phyloP scores from a whole-genome alignment of 495 filamentous ascomycete genomes.

The Oidiodendron maius region DNA sequence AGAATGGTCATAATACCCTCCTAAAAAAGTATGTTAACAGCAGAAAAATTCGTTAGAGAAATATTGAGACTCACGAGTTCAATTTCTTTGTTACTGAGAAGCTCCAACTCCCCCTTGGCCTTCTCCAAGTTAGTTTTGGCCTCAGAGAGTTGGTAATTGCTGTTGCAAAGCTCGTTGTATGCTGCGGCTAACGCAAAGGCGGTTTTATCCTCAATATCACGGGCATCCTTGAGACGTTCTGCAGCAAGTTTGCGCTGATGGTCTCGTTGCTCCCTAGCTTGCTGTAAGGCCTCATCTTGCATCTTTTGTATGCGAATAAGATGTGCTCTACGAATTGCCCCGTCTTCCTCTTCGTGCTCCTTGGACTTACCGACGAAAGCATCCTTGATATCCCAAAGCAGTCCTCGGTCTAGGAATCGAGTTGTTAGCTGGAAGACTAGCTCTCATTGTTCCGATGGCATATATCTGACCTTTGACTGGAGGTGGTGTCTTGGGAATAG shows the following conservation, averaged over 20 bases:
- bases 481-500: not conserved
- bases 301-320: not conserved
- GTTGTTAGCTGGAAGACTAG: too few species aligned
- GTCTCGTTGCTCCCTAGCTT: not conserved
- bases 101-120: not conserved
- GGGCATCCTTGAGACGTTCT: not conserved
- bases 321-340: not conserved
- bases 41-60: too few species aligned
- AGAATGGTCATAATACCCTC: conserved; percentile 1
- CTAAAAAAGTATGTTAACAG: not conserved
- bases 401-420: too few species aligned
- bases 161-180: not conserved
- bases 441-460: too few species aligned
- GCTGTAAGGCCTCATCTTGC: not conserved
- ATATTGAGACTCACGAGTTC: not conserved
- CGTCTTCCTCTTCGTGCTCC: not conserved
- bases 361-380: not conserved
- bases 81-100: not conserved
- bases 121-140: not conserved
- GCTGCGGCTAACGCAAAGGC: not conserved
- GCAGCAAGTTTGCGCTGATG: not conserved
- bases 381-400: not conserved
- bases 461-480: not conserved
- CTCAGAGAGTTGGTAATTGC: not conserved
- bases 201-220: not conserved